phyloP scores from a whole-genome alignment of 2,329 filamentous ascomycete genomes.

The Paecilomyces dactylethromorphus region DNA sequence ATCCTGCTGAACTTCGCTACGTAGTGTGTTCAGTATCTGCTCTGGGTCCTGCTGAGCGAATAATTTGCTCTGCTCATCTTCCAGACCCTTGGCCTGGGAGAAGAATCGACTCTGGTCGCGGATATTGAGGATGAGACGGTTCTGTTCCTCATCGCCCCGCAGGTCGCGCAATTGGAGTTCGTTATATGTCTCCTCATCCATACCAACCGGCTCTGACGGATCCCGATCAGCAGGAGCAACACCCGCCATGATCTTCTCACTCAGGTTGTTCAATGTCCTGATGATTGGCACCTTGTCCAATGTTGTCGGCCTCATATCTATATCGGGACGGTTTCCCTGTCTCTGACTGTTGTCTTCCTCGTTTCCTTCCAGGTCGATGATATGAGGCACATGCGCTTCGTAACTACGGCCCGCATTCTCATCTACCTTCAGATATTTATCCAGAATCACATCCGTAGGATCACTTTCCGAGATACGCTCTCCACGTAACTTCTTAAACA shows the following conservation, averaged over 20 bases:
- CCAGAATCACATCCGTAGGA: slow-evolving; percentile 69
- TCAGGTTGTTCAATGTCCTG: slow-evolving; percentile 79
- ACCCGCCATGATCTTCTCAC: slow-evolving; percentile 86
- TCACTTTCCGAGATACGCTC: slow-evolving; percentile 78
- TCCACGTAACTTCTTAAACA: slow-evolving; percentile 87
- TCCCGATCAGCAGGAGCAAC: slow-evolving; percentile 73
- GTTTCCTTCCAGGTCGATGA: slow-evolving; percentile 89
- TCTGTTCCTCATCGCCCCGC: slow-evolving; percentile 64
- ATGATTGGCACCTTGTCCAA: slow-evolving; percentile 80
- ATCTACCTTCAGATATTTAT: slow-evolving; percentile 74
- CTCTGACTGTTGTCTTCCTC: slow-evolving; percentile 89
- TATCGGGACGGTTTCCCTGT: slow-evolving; percentile 78
- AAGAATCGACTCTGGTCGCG: slow-evolving; percentile 83
- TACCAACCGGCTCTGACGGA: slow-evolving; percentile 56
- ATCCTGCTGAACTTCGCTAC: slow-evolving; percentile 49
- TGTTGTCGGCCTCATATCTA: slow-evolving; percentile 76
- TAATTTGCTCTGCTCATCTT: slow-evolving; percentile 43
- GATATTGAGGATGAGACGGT: slow-evolving; percentile 76
- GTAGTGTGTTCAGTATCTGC: slow-evolving; percentile 60
- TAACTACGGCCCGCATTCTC: slow-evolving; percentile 47
- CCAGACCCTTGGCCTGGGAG: slow-evolving; percentile 41
- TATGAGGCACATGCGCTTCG: slow-evolving; percentile 68
- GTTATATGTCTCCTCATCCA: slow-evolving; percentile 67
- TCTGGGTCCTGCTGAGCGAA: slow-evolving; percentile 66
- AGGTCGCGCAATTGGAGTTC: slow-evolving; percentile 75